Conservation (phyloP, 805 yeast genomes). For the Suhomyces prunicola region DNA sequence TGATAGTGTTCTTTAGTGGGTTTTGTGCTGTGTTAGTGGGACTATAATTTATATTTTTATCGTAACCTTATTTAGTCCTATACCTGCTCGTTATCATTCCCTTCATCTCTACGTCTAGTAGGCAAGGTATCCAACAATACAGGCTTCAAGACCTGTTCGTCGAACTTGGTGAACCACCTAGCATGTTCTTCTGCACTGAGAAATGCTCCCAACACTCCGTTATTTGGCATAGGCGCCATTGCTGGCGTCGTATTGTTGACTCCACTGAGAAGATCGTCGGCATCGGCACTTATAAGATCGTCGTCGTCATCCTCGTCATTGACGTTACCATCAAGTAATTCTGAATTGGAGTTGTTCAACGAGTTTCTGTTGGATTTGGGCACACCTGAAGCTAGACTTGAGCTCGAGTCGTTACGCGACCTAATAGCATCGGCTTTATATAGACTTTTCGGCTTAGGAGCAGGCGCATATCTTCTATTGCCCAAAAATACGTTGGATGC, state of each 20-base stretch:
- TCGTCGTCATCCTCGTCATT: conserved; percentile 18
- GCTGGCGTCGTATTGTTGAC: conserved; percentile 1
- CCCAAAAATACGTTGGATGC: conserved; percentile 16
- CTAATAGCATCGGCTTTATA: conserved; percentile 21
- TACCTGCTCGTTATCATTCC: neutral
- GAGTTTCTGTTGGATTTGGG: conserved; percentile 7
- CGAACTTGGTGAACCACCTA: conserved; percentile 90
- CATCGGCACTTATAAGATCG: conserved; percentile 29
- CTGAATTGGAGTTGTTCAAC: conserved; percentile 5
- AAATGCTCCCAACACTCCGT: conserved; percentile 39
- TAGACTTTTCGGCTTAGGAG: conserved; percentile 8
- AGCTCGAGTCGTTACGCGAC: conserved; percentile 30
- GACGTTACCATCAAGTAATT: conserved; percentile 3
- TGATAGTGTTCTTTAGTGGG: too few species aligned
- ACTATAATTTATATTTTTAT: too few species aligned
- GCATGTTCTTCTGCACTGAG: conserved; percentile 68
- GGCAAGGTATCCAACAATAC: conserved; percentile 70
- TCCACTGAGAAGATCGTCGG: conserved; percentile 34
- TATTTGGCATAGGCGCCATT: conserved; percentile 1
- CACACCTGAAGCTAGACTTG: conserved; percentile 19
- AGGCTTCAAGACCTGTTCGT: conserved; percentile 90
- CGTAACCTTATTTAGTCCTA: neutral
- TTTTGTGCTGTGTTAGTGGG: too few species aligned
- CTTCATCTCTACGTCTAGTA: conserved; percentile 11
- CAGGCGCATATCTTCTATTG: conserved; percentile 19